phyloP scores from a whole-genome alignment of 495 filamentous ascomycete species.

The Trichocladium uniseriatum region DNA sequence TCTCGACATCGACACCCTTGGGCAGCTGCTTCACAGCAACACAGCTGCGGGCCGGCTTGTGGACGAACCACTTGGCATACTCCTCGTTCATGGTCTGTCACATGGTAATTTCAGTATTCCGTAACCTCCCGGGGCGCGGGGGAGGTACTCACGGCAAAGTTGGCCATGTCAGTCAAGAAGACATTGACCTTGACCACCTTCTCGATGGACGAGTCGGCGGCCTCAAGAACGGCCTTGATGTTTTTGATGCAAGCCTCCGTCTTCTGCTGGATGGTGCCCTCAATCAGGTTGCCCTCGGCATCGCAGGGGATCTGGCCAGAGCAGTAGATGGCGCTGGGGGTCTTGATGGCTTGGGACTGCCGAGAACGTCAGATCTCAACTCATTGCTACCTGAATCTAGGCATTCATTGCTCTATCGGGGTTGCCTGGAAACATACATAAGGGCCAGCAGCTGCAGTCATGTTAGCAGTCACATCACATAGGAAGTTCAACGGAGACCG shows the following conservation, averaged over 20 bases:
- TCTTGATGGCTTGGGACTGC: slow-evolving; percentile 83
- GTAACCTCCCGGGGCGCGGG: not conserved
- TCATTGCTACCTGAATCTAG: not conserved
- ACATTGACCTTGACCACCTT: slow-evolving; percentile 76
- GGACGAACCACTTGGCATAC: slow-evolving; percentile 78
- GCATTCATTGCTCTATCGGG: too few species aligned
- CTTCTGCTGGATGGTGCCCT: slow-evolving; percentile 68
- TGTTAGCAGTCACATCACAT: slow-evolving; percentile 15
- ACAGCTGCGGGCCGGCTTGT: slow-evolving; percentile 88
- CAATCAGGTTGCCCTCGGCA: slow-evolving; percentile 59
- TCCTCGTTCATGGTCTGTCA: slow-evolving; percentile 67
- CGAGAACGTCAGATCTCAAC: not conserved
- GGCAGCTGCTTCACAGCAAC: slow-evolving; percentile 85
- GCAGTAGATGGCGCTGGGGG: slow-evolving; percentile 75
- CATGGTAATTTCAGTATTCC: not conserved
- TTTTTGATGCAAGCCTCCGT: slow-evolving; percentile 68
- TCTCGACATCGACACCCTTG: slow-evolving; percentile 85
- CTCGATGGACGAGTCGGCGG: slow-evolving; percentile 63
- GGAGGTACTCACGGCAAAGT: slow-evolving; percentile 50
- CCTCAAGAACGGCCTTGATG: slow-evolving; percentile 65
- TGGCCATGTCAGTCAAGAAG: slow-evolving; percentile 76
- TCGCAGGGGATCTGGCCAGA: slow-evolving; percentile 89
- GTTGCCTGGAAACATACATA: slow-evolving; percentile 37
- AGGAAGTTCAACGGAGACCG: not conserved
- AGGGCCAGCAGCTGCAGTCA: slow-evolving; percentile 41